These are phyloP conservation scores for Carex littledalei DNA, from an alignment of 176 grass and related monocot genomes.

Conservation along the genomic window DNA sequence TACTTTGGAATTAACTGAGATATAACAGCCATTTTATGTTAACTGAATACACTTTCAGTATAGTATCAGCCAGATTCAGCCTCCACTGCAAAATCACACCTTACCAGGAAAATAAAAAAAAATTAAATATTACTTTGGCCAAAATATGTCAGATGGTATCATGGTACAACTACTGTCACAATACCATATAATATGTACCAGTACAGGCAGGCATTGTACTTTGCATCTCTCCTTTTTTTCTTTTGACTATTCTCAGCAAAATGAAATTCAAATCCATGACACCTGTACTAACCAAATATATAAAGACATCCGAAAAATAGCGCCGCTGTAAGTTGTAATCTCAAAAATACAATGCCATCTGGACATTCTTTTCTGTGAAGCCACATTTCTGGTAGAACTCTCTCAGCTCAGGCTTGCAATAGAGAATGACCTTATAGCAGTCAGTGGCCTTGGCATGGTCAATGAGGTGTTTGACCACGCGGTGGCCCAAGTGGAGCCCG, in stretches of 20 bases:
- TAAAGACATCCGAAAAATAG: not conserved
- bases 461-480: constrained; percentile 48
- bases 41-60: not conserved
- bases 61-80: not conserved
- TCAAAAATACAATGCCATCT: constrained; percentile 91
- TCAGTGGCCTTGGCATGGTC: constrained; percentile 56
- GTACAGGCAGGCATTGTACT: not conserved
- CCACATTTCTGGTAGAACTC: constrained; percentile 79
- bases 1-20: not conserved
- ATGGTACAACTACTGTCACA: not conserved
- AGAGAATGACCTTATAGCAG: constrained; percentile 87
- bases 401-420: constrained; percentile 65
- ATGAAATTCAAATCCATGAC: not conserved
- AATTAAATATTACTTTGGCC: not conserved
- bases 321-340: not conserved
- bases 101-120: not conserved
- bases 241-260: not conserved
- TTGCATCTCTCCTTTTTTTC: not conserved
- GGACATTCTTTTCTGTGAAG: constrained; percentile 74
- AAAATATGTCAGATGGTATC: not conserved
- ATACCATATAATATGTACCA: not conserved
- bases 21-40: not conserved
- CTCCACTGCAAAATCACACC: not conserved
- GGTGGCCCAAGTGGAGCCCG: constrained; percentile 45
- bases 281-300: not conserved